phyloP scores from a whole-genome alignment of 139 green algal genomes.

The Coelastrella sp. region DNA sequence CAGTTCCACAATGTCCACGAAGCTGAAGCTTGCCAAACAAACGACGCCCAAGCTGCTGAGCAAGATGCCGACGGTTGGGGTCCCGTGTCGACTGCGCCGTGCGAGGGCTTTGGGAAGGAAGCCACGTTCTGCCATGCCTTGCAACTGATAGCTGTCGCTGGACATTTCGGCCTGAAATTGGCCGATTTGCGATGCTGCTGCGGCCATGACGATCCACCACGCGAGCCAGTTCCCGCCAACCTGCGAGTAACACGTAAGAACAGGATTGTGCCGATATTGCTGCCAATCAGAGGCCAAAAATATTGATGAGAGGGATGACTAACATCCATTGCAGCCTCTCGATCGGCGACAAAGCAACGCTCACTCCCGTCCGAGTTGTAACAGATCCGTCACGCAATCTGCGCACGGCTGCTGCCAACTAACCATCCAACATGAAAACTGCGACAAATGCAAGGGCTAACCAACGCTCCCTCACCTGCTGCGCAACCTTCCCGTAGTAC shows the following conservation, averaged over 20 bases:
- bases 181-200: constrained; percentile 91
- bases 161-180: constrained; percentile 98
- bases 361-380: too few relatives aligned
- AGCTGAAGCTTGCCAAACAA: constrained; percentile 75
- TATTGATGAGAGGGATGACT: too few relatives aligned
- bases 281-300: too few relatives aligned
- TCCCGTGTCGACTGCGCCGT: constrained; percentile 83
- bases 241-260: constrained; percentile 39
- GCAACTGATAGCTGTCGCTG: constrained; percentile 91
- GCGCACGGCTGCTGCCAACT: too few relatives aligned
- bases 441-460: too few relatives aligned
- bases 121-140: constrained; percentile 96
- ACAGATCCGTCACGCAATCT: too few relatives aligned
- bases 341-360: too few relatives aligned
- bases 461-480: constrained; percentile 62
- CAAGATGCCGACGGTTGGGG: constrained; percentile 90
- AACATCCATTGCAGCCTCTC: too few relatives aligned
- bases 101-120: constrained; percentile 89
- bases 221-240: constrained; percentile 91
- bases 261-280: too few relatives aligned
- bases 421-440: too few relatives aligned
- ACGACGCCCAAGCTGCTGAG: constrained; percentile 85
- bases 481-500: constrained; percentile 85
- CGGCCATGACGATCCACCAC: constrained; percentile 88
- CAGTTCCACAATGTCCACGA: constrained; percentile 92